Evolutionary conservation across 2,329 filamentous ascomycete species (phyloP).

Genomic region (Ophiostoma ips): DNA sequence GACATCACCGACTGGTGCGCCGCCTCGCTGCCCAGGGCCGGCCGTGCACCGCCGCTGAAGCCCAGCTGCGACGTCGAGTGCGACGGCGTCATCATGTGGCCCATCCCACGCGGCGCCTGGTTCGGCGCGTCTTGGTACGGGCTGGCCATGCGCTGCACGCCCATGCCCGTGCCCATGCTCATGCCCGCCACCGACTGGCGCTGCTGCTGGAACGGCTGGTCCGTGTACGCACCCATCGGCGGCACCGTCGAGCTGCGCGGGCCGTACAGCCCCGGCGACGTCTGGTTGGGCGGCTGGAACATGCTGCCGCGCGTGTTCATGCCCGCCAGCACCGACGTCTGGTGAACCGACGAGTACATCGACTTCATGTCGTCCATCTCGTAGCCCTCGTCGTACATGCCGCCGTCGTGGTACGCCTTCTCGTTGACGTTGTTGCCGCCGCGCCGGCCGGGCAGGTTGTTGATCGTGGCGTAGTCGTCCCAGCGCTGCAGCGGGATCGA

Average conservation of each 20-base stretch:
- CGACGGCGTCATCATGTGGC: conserved; percentile 37
- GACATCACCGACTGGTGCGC: conserved; percentile 36
- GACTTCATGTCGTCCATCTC: conserved; percentile 99
- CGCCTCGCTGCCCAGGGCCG: conserved; percentile 26
- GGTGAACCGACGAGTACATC: conserved; percentile 83
- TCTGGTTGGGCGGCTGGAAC: conserved; percentile 74
- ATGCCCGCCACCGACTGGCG: conserved; percentile 63
- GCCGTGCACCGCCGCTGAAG: conserved; percentile 31
- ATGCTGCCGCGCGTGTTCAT: conserved; percentile 55
- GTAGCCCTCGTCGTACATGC: conserved; percentile 51
- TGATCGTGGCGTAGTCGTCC: conserved; percentile 84
- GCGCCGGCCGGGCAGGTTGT: conserved; percentile 83
- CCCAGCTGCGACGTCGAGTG: conserved; percentile 36
- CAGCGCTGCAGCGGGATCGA: conserved; percentile 89
- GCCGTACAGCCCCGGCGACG: conserved; percentile 46
- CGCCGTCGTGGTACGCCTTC: conserved; percentile 31
- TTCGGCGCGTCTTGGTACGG: conserved; percentile 42
- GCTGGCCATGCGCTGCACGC: conserved; percentile 35
- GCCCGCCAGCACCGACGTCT: conserved; percentile 74
- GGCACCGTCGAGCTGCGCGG: conserved; percentile 31
- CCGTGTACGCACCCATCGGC: conserved; percentile 29
- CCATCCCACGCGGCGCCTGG: conserved; percentile 42
- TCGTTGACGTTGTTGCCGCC: conserved; percentile 51
- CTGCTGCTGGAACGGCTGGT: conserved; percentile 37
- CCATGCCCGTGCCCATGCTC: conserved; percentile 44